These are phyloP conservation scores for Hirschfeldia incana DNA, from an alignment of 345 rosid species.

Conservation along the genomic window DNA sequence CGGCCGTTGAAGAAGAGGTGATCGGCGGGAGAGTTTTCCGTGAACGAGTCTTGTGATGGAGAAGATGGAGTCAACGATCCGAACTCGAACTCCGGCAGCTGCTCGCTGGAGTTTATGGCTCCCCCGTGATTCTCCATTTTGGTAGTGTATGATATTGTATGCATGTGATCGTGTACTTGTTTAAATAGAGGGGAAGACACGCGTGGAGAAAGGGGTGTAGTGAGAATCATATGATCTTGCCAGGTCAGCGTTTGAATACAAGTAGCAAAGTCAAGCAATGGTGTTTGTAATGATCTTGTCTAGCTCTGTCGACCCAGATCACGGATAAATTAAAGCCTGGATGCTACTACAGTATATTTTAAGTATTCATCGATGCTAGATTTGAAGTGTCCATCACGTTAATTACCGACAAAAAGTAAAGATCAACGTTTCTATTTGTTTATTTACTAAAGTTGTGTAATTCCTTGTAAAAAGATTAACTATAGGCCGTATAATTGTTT, in stretches of 20 bases:
- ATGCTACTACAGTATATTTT: neutral
- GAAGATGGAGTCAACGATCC: conserved; percentile 61
- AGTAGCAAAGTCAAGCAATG: conserved; percentile 14
- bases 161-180: conserved; percentile 11
- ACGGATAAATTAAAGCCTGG: conserved; percentile 4
- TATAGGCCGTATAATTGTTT: neutral
- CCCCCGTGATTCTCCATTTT: conserved; percentile 35
- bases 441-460: neutral
- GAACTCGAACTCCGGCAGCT: conserved; percentile 60
- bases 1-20: conserved; percentile 78
- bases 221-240: conserved; percentile 8
- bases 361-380: neutral
- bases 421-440: neutral
- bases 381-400: neutral
- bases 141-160: neutral
- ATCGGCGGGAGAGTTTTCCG: conserved; percentile 77
- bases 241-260: conserved; percentile 24
- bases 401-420: neutral
- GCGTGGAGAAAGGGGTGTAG: conserved; percentile 23
- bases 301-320: conserved; percentile 16
- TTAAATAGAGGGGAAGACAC: conserved; percentile 31
- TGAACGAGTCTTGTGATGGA: conserved; percentile 49
- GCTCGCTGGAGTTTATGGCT: conserved; percentile 37
- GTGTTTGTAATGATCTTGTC: conserved; percentile 40
- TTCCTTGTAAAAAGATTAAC: neutral